These are phyloP conservation scores for Leccinum sublutescens DNA, from an alignment of 768 basidiomycete genomes.

Conservation along the genomic window DNA sequence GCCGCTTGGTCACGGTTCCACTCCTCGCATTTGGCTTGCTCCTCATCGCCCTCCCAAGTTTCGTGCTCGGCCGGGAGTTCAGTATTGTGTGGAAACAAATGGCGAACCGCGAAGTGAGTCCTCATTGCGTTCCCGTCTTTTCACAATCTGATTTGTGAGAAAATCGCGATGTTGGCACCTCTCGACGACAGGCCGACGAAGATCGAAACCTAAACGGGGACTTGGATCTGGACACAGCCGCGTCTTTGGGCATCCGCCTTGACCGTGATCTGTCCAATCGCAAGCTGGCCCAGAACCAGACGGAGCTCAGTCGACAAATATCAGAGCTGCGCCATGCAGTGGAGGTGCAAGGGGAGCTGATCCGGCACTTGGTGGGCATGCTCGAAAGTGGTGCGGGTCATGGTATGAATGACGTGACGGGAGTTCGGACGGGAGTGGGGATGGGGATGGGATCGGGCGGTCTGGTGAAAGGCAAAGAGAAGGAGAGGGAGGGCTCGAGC, in stretches of 20 bases:
- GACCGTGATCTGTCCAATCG: constrained; percentile 50
- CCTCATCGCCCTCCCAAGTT: constrained; percentile 86
- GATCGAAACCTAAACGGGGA: not conserved
- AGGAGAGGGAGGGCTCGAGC: constrained; percentile 1
- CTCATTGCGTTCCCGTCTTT: not conserved
- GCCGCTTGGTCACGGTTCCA: constrained; percentile 80
- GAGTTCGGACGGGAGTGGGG: not conserved
- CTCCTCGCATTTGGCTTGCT: constrained; percentile 85
- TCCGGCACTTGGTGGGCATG: constrained; percentile 30
- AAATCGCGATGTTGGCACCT: not conserved
- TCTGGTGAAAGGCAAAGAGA: constrained; percentile 17
- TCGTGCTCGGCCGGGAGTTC: constrained; percentile 91
- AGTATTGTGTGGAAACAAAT: constrained; percentile 87
- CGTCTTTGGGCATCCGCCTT: constrained; percentile 8
- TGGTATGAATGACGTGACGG: not conserved
- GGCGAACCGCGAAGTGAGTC: constrained; percentile 47
- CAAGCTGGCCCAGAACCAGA: constrained; percentile 65
- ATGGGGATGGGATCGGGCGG: not conserved
- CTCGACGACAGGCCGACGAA: not conserved
- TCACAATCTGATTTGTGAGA: not conserved
- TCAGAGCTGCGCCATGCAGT: constrained; percentile 51
- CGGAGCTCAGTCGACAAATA: constrained; percentile 65
- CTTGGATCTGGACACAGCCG: constrained; percentile 2
- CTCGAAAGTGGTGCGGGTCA: constrained; percentile 11
- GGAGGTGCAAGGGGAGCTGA: constrained; percentile 57